A percentile compares a stretch with the other conserved stretches of the same genome.
These are phyloP conservation scores for Gyromitra esculenta DNA, from an alignment of 2,329 filamentous ascomycete species.

Conservation along the genomic window DNA sequence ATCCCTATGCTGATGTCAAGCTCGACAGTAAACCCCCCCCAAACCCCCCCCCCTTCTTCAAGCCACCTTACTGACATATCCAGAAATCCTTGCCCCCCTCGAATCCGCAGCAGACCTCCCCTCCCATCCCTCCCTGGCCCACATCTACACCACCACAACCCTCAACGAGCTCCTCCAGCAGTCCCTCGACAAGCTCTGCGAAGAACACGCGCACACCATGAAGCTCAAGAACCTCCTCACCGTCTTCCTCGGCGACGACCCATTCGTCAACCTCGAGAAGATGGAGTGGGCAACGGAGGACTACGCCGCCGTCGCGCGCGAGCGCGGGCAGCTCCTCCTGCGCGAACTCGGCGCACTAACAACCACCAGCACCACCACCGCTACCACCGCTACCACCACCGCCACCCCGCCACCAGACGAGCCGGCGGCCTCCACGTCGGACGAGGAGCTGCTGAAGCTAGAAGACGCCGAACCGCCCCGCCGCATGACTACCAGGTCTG, in stretches of 20 bases:
- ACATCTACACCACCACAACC: slow-evolving; percentile 77
- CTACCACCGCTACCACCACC: slow-evolving; percentile 5
- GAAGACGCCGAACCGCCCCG: slow-evolving; percentile 37
- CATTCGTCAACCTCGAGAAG: slow-evolving; percentile 64
- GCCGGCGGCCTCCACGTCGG: slow-evolving; percentile 5
- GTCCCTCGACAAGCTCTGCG: slow-evolving; percentile 75
- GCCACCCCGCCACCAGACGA: slow-evolving; percentile 11
- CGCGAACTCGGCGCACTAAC: slow-evolving; percentile 37
- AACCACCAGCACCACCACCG: slow-evolving; percentile 2
- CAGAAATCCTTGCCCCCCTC: slow-evolving; percentile 78
- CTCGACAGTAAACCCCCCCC: slow-evolving; percentile 77
- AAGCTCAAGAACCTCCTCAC: slow-evolving; percentile 78
- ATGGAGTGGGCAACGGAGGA: slow-evolving; percentile 59
- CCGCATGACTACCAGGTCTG: slow-evolving; percentile 52
- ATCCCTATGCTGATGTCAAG: slow-evolving; percentile 77
- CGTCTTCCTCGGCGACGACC: slow-evolving; percentile 77
- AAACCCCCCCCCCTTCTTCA: slow-evolving; percentile 71
- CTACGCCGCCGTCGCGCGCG: slow-evolving; percentile 47
- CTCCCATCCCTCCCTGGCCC: slow-evolving; percentile 76
- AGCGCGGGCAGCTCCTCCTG: slow-evolving; percentile 48
- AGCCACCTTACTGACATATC: slow-evolving; percentile 50
- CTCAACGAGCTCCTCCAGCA: slow-evolving; percentile 76
- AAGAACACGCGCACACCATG: slow-evolving; percentile 77
- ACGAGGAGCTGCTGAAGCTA: slow-evolving; percentile 41
- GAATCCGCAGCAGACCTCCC: slow-evolving; percentile 78